Conservation (phyloP, 2,329 filamentous ascomycete species). For the Chaetomium sp. region DNA sequence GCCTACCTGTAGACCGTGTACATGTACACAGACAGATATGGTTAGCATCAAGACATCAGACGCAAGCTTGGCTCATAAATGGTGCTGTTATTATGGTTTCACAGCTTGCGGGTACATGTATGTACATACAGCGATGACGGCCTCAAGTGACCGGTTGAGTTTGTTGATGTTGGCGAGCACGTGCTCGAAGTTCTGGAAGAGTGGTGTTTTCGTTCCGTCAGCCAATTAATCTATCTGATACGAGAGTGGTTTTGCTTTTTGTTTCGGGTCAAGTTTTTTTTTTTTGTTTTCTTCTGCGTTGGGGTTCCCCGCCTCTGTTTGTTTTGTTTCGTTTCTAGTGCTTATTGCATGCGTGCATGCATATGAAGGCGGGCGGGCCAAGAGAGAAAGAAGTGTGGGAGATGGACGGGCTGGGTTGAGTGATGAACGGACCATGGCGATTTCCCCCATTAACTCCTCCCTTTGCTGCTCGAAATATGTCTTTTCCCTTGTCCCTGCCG, state of each 20-base stretch:
- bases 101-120: background rate
- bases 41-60: background rate
- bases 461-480: slow-evolving; percentile 73
- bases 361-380: no score
- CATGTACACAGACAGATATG: no score
- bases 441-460: slow-evolving; percentile 63
- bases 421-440: slow-evolving; percentile 52
- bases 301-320: background rate
- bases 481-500: slow-evolving; percentile 37
- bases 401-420: background rate
- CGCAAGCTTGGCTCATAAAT: background rate
- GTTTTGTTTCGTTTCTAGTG: background rate
- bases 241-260: background rate
- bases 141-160: slow-evolving; percentile 84
- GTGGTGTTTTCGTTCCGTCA: background rate
- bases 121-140: slow-evolving; percentile 69
- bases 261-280: background rate
- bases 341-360: no score
- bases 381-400: background rate
- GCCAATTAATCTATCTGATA: background rate
- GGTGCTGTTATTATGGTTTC: no score
- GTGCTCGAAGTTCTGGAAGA: slow-evolving; percentile 65
- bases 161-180: slow-evolving; percentile 95
- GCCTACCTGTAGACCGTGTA: slow-evolving; percentile 54
- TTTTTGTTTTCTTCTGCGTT: background rate